Evolutionary conservation across 352 stramenopile genomes (phyloP).

Genomic region (Thalassiosira livingstoniorum): DNA sequence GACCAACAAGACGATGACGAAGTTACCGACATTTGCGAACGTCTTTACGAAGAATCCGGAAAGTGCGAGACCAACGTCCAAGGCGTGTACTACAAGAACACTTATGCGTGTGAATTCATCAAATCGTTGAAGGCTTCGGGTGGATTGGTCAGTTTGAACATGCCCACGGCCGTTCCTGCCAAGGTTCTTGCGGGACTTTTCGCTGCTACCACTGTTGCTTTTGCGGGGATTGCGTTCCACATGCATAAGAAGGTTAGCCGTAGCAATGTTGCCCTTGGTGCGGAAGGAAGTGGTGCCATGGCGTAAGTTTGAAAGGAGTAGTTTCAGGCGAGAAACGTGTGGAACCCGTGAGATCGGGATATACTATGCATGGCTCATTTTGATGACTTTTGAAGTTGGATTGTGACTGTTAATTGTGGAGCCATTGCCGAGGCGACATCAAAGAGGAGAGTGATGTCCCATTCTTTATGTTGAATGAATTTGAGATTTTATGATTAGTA

Average conservation of each 20-base stretch:
- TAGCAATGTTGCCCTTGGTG: background rate
- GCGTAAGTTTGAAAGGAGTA: too few relatives aligned
- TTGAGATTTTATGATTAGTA: too few relatives aligned
- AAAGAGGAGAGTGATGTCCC: too few relatives aligned
- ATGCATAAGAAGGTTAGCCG: background rate
- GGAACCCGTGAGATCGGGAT: too few relatives aligned
- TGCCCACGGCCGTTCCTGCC: constrained; percentile 33
- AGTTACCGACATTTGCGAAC: constrained; percentile 48
- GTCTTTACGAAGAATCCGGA: constrained; percentile 45
- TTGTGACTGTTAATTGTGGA: too few relatives aligned
- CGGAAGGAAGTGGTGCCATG: too few relatives aligned
- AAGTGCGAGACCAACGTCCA: constrained; percentile 46
- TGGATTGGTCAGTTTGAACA: constrained; percentile 18
- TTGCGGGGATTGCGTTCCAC: constrained; percentile 22
- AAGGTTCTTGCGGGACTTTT: constrained; percentile 78
- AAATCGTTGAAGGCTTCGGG: constrained; percentile 28
- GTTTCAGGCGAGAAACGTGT: too few relatives aligned
- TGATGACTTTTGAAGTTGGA: too few relatives aligned
- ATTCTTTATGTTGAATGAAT: too few relatives aligned
- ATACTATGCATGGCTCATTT: too few relatives aligned
- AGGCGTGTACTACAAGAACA: constrained; percentile 42
- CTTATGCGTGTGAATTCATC: constrained; percentile 54
- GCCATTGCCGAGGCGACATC: too few relatives aligned
- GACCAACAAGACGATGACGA: constrained; percentile 48
- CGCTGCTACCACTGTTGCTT: constrained; percentile 70